These are phyloP conservation scores for Mentha longifolia DNA, from an alignment of 257 asterid genomes.

Conservation along the genomic window DNA sequence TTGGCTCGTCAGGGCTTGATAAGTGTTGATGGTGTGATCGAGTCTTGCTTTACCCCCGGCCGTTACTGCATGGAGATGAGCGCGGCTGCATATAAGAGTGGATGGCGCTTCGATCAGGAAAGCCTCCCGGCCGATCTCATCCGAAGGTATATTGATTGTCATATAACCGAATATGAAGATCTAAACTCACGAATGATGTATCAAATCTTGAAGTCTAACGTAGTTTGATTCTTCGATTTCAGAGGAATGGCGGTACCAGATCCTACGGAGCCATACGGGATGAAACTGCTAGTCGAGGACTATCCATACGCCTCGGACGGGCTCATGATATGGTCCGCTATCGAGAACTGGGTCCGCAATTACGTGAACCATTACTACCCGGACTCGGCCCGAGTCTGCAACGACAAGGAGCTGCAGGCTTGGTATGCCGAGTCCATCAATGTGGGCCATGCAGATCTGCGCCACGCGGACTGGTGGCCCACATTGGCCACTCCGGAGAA, in stretches of 20 bases:
- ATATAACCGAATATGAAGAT: not conserved
- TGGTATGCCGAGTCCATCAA: constrained; percentile 94
- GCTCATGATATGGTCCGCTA: constrained; percentile 81
- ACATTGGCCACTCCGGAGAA: constrained; percentile 67
- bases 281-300: constrained; percentile 70
- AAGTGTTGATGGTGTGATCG: constrained; percentile 84
- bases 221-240: constrained; percentile 22
- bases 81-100: constrained; percentile 81
- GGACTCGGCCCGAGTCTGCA: constrained; percentile 59
- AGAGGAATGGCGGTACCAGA: constrained; percentile 97
- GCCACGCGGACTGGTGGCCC: constrained; percentile 94
- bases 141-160: constrained; percentile 59
- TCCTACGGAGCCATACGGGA: constrained; percentile 73
- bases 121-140: constrained; percentile 93
- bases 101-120: constrained; percentile 91
- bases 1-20: constrained; percentile 87
- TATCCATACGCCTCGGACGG: constrained; percentile 94
- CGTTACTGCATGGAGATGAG: constrained; percentile 95
- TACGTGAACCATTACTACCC: constrained; percentile 75
- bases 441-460: constrained; percentile 83
- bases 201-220: constrained; percentile 28
- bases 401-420: constrained; percentile 87
- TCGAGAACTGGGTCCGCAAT: constrained; percentile 63
- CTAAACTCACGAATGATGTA: not conserved
- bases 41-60: constrained; percentile 94